Base-by-base conservation (phyloP, 2,329 filamentous ascomycete species). In the Claviceps purpurea region DNA sequence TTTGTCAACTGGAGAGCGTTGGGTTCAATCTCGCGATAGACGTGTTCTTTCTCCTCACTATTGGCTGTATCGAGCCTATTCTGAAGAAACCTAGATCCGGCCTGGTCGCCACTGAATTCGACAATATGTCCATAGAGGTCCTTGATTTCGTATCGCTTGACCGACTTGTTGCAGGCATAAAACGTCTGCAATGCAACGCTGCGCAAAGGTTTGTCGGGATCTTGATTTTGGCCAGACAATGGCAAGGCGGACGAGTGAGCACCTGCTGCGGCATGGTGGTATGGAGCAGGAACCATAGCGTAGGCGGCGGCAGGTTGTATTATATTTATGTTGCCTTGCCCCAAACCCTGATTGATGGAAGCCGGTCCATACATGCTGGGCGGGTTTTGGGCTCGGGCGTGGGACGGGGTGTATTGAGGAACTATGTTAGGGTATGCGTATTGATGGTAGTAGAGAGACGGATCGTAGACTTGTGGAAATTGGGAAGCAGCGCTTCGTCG, bases 21-120 rank as follows among this genome's bases (percentile, higher is more conserved):
- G 1, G 82, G 79, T 59, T 87, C 79, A 46, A 98, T 89, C 66
- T 97, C 93, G 0, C 77, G 75, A 72, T 96, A 97, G 0, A 97
- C 79, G 52, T 84, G 83, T 37, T 95, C 88, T 68, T 96, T 97
- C 63, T 96, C 91, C 55, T 97, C 93, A 61, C 89, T 95, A 64
- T 95, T 96, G 52, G 93, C 93, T 1, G 82, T 85, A 66, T 93
- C 87, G 3, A 98, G 77, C 68, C 95, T 96, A 59, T 85, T 81
- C 64, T 98, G 93, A 54, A 98, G 95, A 66, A 96, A 96, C 1
- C 93, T 82, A 1, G 93, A 98, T 1, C 90, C 93, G 60, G 95
- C 85, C 65, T 97, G 93, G 63, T 98, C 93, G 16, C 93, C 91
- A 60, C 88, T 90, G 66, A 97, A 97, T 64, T 96, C 91, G 0